Conservation (phyloP, 305 asterid genomes). For the Fraxinus albicans region DNA sequence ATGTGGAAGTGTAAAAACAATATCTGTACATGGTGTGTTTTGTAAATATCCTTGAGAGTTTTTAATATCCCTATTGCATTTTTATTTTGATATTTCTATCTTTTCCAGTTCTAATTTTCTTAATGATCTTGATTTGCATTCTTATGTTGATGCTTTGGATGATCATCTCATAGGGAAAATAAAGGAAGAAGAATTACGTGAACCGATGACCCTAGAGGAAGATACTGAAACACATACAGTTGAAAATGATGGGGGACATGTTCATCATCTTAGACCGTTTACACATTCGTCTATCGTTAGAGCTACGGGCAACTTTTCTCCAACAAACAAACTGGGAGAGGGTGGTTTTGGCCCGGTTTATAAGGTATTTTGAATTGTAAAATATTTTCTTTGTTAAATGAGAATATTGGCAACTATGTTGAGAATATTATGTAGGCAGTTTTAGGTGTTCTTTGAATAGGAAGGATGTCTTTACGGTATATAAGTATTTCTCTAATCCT, state of each 20-base stretch:
- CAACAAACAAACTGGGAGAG: slow-evolving; percentile 36
- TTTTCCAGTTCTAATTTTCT: neutral
- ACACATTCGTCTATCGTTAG: slow-evolving; percentile 24
- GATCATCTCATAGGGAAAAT: slow-evolving; percentile 20
- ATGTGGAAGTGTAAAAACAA: no score
- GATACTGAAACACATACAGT: slow-evolving; percentile 21
- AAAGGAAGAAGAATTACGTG: slow-evolving; percentile 24
- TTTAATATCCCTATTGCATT: neutral
- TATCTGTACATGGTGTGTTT: no score
- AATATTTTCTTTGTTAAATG: neutral
- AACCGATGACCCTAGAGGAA: slow-evolving; percentile 33
- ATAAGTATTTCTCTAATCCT: no score
- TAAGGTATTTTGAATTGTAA: slow-evolving; percentile 25
- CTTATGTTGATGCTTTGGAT: neutral
- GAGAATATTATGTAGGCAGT: neutral
- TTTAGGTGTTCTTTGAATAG: neutral
- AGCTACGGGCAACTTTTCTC: slow-evolving; percentile 40
- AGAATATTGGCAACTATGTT: no score
- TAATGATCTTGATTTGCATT: neutral
- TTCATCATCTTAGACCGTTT: slow-evolving; percentile 27
- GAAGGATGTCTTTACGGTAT: no score
- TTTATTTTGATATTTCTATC: neutral
- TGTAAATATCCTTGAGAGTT: neutral
- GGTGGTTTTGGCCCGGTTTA: slow-evolving; percentile 58
- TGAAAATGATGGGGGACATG: slow-evolving; percentile 21